phyloP scores from a whole-genome alignment of 345 rosid genomes.

The Excoecaria agallocha region DNA sequence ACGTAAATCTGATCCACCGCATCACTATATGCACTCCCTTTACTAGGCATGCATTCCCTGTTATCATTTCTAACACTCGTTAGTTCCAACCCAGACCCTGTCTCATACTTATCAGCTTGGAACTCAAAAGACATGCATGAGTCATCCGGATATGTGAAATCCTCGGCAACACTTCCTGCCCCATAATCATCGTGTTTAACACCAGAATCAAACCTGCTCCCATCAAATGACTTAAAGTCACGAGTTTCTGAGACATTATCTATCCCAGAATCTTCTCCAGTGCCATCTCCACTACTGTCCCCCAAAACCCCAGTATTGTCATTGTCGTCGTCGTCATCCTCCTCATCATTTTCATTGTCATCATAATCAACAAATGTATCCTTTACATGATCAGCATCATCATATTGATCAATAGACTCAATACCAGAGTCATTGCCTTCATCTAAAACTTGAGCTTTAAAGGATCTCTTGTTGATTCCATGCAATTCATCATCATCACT shows the following conservation, averaged over 20 bases:
- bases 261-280: slow-evolving; percentile 30
- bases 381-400: slow-evolving; percentile 18
- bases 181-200: slow-evolving; percentile 16
- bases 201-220: slow-evolving; percentile 19
- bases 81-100: slow-evolving; percentile 10
- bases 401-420: slow-evolving; percentile 42
- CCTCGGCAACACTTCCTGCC: slow-evolving; percentile 23
- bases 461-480: slow-evolving; percentile 25
- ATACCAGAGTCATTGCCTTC: slow-evolving; percentile 54
- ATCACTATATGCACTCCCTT: slow-evolving; percentile 35
- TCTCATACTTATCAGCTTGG: slow-evolving; percentile 28
- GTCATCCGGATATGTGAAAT: slow-evolving; percentile 37
- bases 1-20: slow-evolving; percentile 36
- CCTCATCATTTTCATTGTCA: slow-evolving; percentile 25
- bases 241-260: slow-evolving; percentile 20
- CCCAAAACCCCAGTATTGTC: slow-evolving; percentile 12
- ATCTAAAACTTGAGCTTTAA: slow-evolving; percentile 27
- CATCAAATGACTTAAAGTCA: slow-evolving; percentile 10
- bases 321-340: slow-evolving; percentile 17
- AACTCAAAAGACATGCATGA: slow-evolving; percentile 48
- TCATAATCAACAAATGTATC: slow-evolving; percentile 24
- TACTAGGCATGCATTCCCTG: slow-evolving; percentile 21
- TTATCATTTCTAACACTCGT: slow-evolving; percentile 19
- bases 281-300: slow-evolving; percentile 15
- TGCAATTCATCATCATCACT: slow-evolving; percentile 84